Evolutionary conservation across 2,329 filamentous ascomycete genomes (phyloP), one percentile per base, ranked within the genome.

Genomic region (Colletotrichum plurivorum): DNA sequence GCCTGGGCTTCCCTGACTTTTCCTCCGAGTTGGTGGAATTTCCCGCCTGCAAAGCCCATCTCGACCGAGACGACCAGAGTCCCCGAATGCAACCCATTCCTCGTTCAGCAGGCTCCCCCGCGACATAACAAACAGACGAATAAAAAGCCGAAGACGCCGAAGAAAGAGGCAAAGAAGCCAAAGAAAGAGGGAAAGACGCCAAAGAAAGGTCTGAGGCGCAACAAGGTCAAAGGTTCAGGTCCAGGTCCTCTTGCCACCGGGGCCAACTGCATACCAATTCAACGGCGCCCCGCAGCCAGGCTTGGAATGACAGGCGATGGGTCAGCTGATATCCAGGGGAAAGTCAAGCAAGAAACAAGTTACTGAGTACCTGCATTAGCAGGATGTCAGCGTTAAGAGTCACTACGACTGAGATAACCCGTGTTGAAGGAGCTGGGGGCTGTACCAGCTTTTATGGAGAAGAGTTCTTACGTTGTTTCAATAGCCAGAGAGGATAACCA

Each of bases 1-100:
- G 31, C 45, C 4, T 67, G 64, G 64, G 20, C 51, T 13, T 67
- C 64, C 15, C 63, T 67, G 52, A 39, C 13, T 4, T 57, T 67
- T 9, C 20, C 43, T 16, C 6, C 13, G 8, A n/a, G 15, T 15
- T 43, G 41, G 41, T 43, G 10, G 41, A 43, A 13, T 13, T 5
- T 15, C 16, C 15, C 12, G 13, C 41, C 41, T 43, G 5, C 16
- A 8, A 43, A 43, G 41, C 41, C 41, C 41, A 13, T 9, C 31
- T 36, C 8, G 31, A 36, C 31, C 31, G 31, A 10, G 8, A 9
- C 10, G 7, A 36, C 31, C 8, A 36, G 10, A 36, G 10, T 8
- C 31, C 10, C 10, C 31, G 31, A 10, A 3, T 10, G 10, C 31
- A 36, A 43, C 13, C 5, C 12, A 43, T 15, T n/a, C 13, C 15